phyloP scores from a whole-genome alignment of 495 filamentous ascomycete genomes.

The Podospora pseudoanserina region DNA sequence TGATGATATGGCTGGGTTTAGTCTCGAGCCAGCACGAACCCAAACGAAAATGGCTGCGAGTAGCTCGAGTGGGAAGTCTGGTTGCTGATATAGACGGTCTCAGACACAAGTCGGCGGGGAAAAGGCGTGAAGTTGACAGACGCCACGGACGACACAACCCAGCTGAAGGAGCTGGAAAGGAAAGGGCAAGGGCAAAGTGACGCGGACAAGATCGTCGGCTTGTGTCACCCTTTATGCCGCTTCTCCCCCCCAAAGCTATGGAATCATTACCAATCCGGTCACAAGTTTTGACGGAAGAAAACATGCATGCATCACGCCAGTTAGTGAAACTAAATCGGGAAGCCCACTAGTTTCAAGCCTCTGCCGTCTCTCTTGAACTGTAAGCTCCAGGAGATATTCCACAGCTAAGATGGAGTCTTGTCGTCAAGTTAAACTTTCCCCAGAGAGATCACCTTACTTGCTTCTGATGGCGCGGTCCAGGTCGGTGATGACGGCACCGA shows the following conservation, averaged over 20 bases:
- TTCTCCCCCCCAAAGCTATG: neutral
- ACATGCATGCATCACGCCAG: neutral
- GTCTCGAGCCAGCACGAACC: neutral
- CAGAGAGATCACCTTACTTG: neutral
- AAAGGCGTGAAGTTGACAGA: neutral
- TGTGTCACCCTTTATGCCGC: neutral
- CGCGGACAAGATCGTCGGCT: neutral
- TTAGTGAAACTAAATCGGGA: neutral
- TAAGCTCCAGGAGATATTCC: neutral
- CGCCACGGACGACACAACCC: neutral
- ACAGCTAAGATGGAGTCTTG: neutral
- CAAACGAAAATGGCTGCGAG: neutral
- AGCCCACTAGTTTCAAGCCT: neutral
- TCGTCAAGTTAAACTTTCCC: neutral
- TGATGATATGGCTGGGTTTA: neutral
- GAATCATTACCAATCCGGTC: neutral
- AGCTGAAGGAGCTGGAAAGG: neutral
- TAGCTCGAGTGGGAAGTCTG: neutral
- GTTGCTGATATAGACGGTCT: neutral
- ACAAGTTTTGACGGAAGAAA: neutral
- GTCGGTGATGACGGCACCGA: conserved; percentile 25
- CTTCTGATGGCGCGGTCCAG: conserved; percentile 17
- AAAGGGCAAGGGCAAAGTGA: neutral
- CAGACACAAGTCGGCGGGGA: conserved; percentile 3
- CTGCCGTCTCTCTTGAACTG: neutral